Percentiles rank a stretch among this genome's conserved stretches.
These are phyloP conservation scores for Diplodia corticola DNA, from an alignment of 2,329 filamentous ascomycete genomes.

Conservation along the genomic window DNA sequence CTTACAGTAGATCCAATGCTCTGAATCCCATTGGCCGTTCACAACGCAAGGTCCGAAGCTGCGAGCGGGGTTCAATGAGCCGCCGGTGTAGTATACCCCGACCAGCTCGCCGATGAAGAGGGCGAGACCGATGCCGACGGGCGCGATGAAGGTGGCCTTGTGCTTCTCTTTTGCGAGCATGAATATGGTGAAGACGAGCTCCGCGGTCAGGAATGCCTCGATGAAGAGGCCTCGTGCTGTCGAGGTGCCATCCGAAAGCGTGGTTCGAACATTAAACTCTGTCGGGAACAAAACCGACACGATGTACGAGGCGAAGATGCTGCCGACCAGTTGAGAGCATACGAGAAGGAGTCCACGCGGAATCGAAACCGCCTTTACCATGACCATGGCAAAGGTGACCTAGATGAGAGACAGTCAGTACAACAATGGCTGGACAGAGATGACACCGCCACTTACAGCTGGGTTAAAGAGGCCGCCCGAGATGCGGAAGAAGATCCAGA, in stretches of 20 bases:
- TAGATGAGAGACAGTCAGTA: slow-evolving; percentile 17
- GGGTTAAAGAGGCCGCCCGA: slow-evolving; percentile 44
- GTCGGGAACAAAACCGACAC: slow-evolving; percentile 40
- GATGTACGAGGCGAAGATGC: slow-evolving; percentile 39
- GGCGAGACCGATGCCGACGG: slow-evolving; percentile 69
- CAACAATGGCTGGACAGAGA: too few species aligned
- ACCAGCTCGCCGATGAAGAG: slow-evolving; percentile 63
- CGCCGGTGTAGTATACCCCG: slow-evolving; percentile 49
- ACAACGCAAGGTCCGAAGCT: slow-evolving; percentile 46
- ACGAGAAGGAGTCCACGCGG: slow-evolving; percentile 36
- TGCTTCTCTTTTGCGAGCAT: slow-evolving; percentile 75
- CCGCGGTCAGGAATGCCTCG: slow-evolving; percentile 42
- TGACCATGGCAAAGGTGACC: slow-evolving; percentile 41
- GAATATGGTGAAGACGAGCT: slow-evolving; percentile 45
- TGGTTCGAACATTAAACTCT: slow-evolving; percentile 38
- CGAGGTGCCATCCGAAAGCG: slow-evolving; percentile 35
- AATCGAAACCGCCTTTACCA: slow-evolving; percentile 33
- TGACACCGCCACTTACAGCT: slow-evolving; percentile 33
- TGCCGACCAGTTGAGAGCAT: slow-evolving; percentile 39
- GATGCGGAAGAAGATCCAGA: slow-evolving; percentile 44
- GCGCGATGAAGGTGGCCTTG: slow-evolving; percentile 69
- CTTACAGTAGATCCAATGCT: slow-evolving; percentile 48
- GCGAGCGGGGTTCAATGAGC: slow-evolving; percentile 44
- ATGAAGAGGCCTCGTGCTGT: slow-evolving; percentile 40
- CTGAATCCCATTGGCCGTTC: slow-evolving; percentile 37